Conservation (phyloP, 495 filamentous ascomycete genomes). For the Chlorociboria aeruginascens region DNA sequence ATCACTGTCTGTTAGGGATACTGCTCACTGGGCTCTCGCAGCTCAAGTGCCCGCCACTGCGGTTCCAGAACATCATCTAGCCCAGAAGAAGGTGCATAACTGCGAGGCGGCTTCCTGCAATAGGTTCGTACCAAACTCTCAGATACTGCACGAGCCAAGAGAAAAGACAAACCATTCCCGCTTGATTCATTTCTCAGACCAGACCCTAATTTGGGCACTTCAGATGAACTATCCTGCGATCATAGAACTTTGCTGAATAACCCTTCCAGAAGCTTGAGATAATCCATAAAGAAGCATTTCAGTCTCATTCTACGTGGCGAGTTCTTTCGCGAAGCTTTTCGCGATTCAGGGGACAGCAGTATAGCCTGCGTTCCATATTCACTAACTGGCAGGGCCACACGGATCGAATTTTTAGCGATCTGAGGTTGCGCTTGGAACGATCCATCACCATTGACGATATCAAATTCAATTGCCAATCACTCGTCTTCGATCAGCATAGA, state of each 20-base stretch:
- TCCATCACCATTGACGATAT: too few relatives aligned
- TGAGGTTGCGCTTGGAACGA: too few relatives aligned
- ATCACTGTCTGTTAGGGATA: slow-evolving; percentile 6
- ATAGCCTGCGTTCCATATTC: too few relatives aligned
- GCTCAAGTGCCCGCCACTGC: slow-evolving; percentile 9
- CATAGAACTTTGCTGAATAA: slow-evolving; percentile 11
- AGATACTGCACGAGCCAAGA: slow-evolving; percentile 14
- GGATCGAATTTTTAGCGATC: too few relatives aligned
- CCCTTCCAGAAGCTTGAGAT: slow-evolving; percentile 15
- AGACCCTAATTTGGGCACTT: slow-evolving; percentile 21
- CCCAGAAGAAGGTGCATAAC: slow-evolving; percentile 10
- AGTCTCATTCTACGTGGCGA: slow-evolving; percentile 7
- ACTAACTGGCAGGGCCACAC: too few relatives aligned
- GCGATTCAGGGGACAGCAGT: not conserved
- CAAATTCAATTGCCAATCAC: too few relatives aligned
- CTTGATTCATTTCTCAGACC: slow-evolving; percentile 24
- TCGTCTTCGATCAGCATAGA: too few relatives aligned
- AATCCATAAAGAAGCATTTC: slow-evolving; percentile 5
- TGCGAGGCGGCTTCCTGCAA: slow-evolving; percentile 21
- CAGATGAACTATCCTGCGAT: slow-evolving; percentile 13
- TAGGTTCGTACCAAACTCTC: slow-evolving; percentile 30
- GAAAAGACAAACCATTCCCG: slow-evolving; percentile 19
- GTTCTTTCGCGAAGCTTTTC: slow-evolving; percentile 4
- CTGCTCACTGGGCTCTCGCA: slow-evolving; percentile 14
- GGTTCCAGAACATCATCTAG: slow-evolving; percentile 17